Percentiles rank a stretch among this genome's conserved stretches.
Evolutionary conservation across 2,329 filamentous ascomycete species (phyloP).

Genomic region (Daldinia sp.): DNA sequence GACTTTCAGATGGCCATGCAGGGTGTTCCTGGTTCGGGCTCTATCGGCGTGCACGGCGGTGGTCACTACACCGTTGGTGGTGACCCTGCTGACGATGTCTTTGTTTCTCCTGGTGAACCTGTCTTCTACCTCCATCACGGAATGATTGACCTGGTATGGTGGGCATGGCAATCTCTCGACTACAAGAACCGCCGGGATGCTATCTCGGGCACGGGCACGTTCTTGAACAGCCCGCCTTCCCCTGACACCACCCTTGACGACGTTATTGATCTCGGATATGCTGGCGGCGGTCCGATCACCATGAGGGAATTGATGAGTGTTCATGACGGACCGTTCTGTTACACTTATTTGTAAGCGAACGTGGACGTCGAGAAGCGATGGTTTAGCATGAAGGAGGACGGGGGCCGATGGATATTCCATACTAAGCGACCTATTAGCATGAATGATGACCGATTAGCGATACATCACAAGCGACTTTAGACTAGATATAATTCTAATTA

Average conservation of each 20-base stretch:
- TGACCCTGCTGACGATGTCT: constrained; percentile 40
- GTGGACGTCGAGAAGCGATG: background rate
- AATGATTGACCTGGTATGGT: constrained; percentile 36
- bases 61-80: constrained; percentile 46
- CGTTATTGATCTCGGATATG: constrained; percentile 36
- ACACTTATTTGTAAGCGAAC: constrained; percentile 36
- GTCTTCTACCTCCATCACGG: constrained; percentile 40
- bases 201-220: constrained; percentile 38
- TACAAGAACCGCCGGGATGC: constrained; percentile 23
- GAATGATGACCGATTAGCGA: background rate
- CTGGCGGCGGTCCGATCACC: constrained; percentile 35
- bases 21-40: constrained; percentile 40
- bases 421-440: background rate
- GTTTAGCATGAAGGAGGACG: background rate
- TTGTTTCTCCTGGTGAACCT: constrained; percentile 33
- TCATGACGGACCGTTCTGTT: constrained; percentile 44
- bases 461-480: background rate
- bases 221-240: constrained; percentile 38
- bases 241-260: constrained; percentile 38
- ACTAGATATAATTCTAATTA: background rate
- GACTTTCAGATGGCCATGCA: constrained; percentile 51
- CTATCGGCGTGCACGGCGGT: constrained; percentile 42
- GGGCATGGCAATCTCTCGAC: constrained; percentile 37
- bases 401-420: background rate
- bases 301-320: constrained; percentile 44